Evolutionary conservation across 2,329 filamentous ascomycete genomes (phyloP).

Genomic region (Diaporthe aspalathi): DNA sequence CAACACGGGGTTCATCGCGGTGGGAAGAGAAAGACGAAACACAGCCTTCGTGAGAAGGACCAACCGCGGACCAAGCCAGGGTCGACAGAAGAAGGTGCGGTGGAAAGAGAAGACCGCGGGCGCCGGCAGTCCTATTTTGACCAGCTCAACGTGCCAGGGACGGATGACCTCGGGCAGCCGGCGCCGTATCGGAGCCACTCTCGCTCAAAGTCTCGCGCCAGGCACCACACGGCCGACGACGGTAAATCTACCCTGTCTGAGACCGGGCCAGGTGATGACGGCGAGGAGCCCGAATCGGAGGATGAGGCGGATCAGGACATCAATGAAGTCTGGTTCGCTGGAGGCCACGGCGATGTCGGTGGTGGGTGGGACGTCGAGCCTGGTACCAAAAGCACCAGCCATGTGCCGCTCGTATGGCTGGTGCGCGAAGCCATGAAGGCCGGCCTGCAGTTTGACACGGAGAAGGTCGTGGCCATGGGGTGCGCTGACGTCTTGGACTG

Average conservation of each 20-base stretch:
- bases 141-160: slow-evolving; percentile 21
- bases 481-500: slow-evolving; percentile 62
- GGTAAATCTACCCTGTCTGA: slow-evolving; percentile 49
- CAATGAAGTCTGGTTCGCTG: slow-evolving; percentile 84
- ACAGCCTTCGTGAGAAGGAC: slow-evolving; percentile 52
- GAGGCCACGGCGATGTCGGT: slow-evolving; percentile 82
- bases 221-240: slow-evolving; percentile 44
- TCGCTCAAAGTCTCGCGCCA: slow-evolving; percentile 41
- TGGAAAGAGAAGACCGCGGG: slow-evolving; percentile 29
- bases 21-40: slow-evolving; percentile 40
- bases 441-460: slow-evolving; percentile 76
- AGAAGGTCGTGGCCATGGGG: slow-evolving; percentile 74
- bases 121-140: slow-evolving; percentile 31
- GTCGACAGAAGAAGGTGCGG: background rate
- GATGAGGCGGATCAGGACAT: slow-evolving; percentile 74
- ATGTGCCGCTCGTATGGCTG: slow-evolving; percentile 76
- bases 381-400: slow-evolving; percentile 71
- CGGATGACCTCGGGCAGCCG: slow-evolving; percentile 43
- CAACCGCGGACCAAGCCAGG: slow-evolving; percentile 40
- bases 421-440: slow-evolving; percentile 69
- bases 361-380: slow-evolving; percentile 76
- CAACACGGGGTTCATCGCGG: slow-evolving; percentile 22
- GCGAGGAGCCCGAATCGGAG: slow-evolving; percentile 56
- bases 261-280: slow-evolving; percentile 42
- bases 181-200: slow-evolving; percentile 57